phyloP scores from a whole-genome alignment of 805 yeast species.

The Ogataea minuta region DNA sequence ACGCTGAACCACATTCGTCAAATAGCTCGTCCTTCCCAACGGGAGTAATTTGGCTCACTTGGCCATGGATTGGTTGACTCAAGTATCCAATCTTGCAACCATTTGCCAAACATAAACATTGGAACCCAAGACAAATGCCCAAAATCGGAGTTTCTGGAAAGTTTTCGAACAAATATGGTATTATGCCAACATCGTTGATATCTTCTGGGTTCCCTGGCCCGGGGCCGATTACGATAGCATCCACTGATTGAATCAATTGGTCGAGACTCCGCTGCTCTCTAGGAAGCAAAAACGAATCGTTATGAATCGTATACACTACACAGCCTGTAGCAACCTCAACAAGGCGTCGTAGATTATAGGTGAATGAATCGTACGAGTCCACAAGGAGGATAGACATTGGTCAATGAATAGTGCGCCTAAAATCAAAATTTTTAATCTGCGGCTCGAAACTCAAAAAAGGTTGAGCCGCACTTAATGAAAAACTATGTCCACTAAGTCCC shows the following conservation, averaged over 20 bases:
- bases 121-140: constrained; percentile 95
- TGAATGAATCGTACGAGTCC: constrained; percentile 95
- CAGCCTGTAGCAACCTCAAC: constrained; percentile 51
- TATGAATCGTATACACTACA: constrained; percentile 57
- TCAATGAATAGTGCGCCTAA: neutral
- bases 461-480: constrained; percentile 3
- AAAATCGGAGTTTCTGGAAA: constrained; percentile 58
- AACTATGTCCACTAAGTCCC: constrained; percentile 14
- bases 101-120: constrained; percentile 60
- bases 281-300: constrained; percentile 48
- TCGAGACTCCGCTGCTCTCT: constrained; percentile 36
- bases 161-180: constrained; percentile 50
- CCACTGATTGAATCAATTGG: constrained; percentile 50
- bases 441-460: constrained; percentile 3
- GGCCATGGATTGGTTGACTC: constrained; percentile 77
- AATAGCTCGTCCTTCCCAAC: constrained; percentile 37
- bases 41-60: constrained; percentile 52
- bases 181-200: constrained; percentile 67
- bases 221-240: constrained; percentile 86
- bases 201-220: constrained; percentile 91
- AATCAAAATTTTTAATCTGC: constrained; percentile 2
- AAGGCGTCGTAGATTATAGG: constrained; percentile 71
- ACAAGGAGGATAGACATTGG: constrained; percentile 60
- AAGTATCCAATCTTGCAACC: constrained; percentile 59
- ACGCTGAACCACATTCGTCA: constrained; percentile 38